A percentile compares a stretch with the other conserved stretches of the same genome.
These are phyloP conservation scores for Sporothrix brasiliensis DNA, from an alignment of 2,329 filamentous ascomycete genomes.

Conservation along the genomic window DNA sequence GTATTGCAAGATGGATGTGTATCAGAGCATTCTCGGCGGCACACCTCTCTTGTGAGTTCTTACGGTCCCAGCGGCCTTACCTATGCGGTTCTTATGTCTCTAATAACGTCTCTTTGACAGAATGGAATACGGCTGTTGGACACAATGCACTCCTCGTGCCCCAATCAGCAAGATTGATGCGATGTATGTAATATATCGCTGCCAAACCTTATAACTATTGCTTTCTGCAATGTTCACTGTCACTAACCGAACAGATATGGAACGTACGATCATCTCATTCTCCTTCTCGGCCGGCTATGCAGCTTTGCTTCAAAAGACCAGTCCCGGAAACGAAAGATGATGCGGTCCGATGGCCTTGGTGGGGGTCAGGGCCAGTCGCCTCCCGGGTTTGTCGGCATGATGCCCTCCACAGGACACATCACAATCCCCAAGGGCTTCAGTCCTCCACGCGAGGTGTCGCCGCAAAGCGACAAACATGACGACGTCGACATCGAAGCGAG, in stretches of 20 bases:
- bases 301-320: constrained; percentile 79
- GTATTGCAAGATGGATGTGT: constrained; percentile 92
- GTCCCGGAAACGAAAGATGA: constrained; percentile 71
- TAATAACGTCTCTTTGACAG: constrained; percentile 48
- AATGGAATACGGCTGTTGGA: constrained; percentile 78
- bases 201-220: rapidly evolving
- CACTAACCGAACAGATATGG: constrained; percentile 62
- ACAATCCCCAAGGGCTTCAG: constrained; percentile 59
- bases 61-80: neutral
- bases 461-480: constrained; percentile 50
- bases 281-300: constrained; percentile 77
- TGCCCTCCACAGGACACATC: constrained; percentile 56
- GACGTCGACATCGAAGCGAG: constrained; percentile 64
- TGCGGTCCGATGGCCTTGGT: constrained; percentile 46
- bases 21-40: constrained; percentile 86
- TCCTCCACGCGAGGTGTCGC: constrained; percentile 50
- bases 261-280: constrained; percentile 82
- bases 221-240: neutral
- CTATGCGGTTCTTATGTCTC: neutral
- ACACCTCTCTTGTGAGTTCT: constrained; percentile 75
- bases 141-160: constrained; percentile 83
- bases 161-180: constrained; percentile 76
- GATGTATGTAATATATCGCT: constrained; percentile 53
- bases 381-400: constrained; percentile 58
- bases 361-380: constrained; percentile 45